These are phyloP conservation scores for Populus tremula DNA, from an alignment of 345 rosid species.

Conservation along the genomic window DNA sequence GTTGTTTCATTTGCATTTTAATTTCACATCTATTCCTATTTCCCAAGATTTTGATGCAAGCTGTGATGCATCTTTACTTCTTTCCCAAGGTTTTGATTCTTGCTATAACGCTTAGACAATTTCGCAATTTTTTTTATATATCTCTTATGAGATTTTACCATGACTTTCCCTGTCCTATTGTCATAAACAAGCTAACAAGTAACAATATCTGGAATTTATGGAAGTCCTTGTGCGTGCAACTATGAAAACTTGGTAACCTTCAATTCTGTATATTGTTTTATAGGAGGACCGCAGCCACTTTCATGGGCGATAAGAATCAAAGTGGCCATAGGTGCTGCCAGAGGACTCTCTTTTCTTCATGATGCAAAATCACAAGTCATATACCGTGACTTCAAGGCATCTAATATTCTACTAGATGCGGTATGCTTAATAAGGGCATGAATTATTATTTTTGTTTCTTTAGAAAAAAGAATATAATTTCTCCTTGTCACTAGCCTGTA, in stretches of 20 bases:
- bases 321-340: conserved; percentile 87
- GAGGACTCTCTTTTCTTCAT: conserved; percentile 88
- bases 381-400: conserved; percentile 89
- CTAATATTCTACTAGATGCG: conserved; percentile 82
- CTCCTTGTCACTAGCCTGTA: neutral
- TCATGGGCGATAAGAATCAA: conserved; percentile 83
- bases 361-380: conserved; percentile 87
- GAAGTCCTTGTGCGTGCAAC: conserved; percentile 4
- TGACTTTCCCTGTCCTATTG: neutral
- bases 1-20: neutral
- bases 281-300: conserved; percentile 82
- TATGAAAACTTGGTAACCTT: neutral
- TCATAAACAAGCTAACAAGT: neutral
- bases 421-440: conserved; percentile 33
- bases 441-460: neutral
- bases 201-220: neutral
- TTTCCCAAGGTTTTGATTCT: neutral
- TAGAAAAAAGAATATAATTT: neutral
- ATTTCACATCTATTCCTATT: neutral
- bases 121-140: neutral
- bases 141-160: neutral
- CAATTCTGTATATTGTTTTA: conserved; percentile 18
- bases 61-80: neutral
- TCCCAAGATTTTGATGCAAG: neutral
- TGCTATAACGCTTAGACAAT: neutral